These are phyloP conservation scores for Corymbia calophylla DNA, from an alignment of 441 rosid genomes.

Conservation along the genomic window DNA sequence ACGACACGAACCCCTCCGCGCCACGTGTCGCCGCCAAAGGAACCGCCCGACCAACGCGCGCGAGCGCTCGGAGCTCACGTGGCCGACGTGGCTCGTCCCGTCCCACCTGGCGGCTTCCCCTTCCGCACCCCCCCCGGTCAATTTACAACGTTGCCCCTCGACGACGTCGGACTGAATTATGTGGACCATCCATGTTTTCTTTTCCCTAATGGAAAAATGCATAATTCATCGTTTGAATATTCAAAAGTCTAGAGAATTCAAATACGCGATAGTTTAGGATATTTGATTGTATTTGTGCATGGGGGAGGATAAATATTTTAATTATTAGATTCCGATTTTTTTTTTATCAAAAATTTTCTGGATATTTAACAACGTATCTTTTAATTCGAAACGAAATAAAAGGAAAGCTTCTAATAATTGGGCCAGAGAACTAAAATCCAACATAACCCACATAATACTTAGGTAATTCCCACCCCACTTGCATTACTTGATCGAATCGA, in stretches of 20 bases:
- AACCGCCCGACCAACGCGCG: neutral
- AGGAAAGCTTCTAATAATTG: neutral
- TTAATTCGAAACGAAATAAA: no score
- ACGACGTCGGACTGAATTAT: neutral
- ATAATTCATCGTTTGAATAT: neutral
- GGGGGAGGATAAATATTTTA: no score
- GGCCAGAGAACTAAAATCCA: neutral
- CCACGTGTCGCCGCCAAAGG: conserved; percentile 10
- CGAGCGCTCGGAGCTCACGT: conserved; percentile 1
- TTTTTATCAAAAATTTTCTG: no score
- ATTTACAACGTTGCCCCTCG: conserved; percentile 5
- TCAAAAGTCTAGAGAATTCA: neutral
- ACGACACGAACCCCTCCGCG: neutral
- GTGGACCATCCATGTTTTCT: neutral
- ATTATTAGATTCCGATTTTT: no score
- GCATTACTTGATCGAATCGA: neutral
- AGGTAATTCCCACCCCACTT: neutral
- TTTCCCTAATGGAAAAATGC: neutral
- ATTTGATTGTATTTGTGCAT: no score
- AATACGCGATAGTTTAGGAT: neutral
- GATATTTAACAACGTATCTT: no score
- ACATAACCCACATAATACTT: neutral
- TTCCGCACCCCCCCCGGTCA: neutral
- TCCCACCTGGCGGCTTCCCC: neutral
- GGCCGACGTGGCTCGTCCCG: neutral